Evolutionary conservation across 257 asterid genomes (phyloP).

Genomic region (Penstemon barbatus): DNA sequence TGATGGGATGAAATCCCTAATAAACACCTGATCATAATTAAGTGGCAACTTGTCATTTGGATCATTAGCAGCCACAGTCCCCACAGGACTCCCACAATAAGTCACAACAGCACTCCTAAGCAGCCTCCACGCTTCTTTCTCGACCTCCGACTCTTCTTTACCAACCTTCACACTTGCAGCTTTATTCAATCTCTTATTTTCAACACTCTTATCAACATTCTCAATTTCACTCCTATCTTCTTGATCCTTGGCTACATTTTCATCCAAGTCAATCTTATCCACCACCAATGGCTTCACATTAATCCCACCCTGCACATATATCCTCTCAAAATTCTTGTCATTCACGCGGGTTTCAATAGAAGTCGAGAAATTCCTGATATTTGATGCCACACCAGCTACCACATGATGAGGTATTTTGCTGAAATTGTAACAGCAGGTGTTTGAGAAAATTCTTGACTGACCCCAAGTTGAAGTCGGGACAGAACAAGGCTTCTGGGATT

Average conservation of each 20-base stretch:
- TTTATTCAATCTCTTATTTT: neutral
- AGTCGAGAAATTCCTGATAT: conserved; percentile 54
- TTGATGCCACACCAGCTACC: conserved; percentile 45
- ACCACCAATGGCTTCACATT: conserved; percentile 67
- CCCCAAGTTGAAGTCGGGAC: conserved; percentile 37
- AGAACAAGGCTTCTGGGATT: conserved; percentile 26
- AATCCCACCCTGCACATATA: conserved; percentile 82
- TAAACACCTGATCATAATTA: conserved; percentile 93
- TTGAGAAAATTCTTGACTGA: conserved; percentile 52
- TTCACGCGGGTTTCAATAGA: conserved; percentile 60
- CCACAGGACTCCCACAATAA: conserved; percentile 80
- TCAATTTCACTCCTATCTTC: conserved; percentile 1
- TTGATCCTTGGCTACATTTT: conserved; percentile 23
- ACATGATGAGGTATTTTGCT: conserved; percentile 34
- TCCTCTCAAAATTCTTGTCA: conserved; percentile 77
- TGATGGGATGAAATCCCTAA: conserved; percentile 85
- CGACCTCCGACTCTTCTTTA: conserved; percentile 51
- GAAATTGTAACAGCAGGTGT: conserved; percentile 29
- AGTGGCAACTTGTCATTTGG: conserved; percentile 70
- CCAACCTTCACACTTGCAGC: conserved; percentile 16
- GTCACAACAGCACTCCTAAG: conserved; percentile 58
- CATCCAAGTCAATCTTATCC: conserved; percentile 36
- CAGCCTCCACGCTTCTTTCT: conserved; percentile 69
- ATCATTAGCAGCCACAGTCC: conserved; percentile 74
- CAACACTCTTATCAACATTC: neutral